These are phyloP conservation scores for Aspergillus fumigatiaffinis DNA, from an alignment of 2,329 filamentous ascomycete genomes.

Conservation along the genomic window DNA sequence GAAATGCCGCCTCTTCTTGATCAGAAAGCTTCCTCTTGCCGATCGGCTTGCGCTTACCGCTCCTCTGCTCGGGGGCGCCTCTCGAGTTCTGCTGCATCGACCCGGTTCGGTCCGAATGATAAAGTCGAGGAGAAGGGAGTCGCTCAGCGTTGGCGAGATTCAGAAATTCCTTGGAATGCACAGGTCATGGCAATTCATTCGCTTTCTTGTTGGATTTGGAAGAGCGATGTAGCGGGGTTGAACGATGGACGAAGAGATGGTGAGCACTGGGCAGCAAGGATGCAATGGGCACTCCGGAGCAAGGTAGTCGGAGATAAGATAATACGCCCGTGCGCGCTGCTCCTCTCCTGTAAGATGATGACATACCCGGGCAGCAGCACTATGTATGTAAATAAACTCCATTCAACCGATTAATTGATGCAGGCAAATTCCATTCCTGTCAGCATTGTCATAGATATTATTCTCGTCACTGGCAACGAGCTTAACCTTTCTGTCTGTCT, in stretches of 20 bases:
- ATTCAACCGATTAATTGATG: neutral
- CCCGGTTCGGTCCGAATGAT: slow-evolving; percentile 30
- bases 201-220: neutral
- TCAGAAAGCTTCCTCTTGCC: slow-evolving; percentile 41
- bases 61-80: slow-evolving; percentile 37
- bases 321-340: slow-evolving; percentile 16
- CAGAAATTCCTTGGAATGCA: slow-evolving; percentile 8
- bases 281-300: slow-evolving; percentile 8
- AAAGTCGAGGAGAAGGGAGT: slow-evolving; percentile 12
- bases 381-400: neutral
- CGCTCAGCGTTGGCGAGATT: slow-evolving; percentile 19
- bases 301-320: slow-evolving; percentile 28
- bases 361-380: neutral
- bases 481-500: no score
- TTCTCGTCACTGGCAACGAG: no score
- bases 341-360: neutral
- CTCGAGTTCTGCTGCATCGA: slow-evolving; percentile 42
- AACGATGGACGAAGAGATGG: neutral
- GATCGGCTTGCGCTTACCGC: slow-evolving; percentile 41
- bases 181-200: slow-evolving; percentile 15
- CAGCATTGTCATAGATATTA: no score
- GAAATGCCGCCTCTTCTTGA: slow-evolving; percentile 30
- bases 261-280: slow-evolving; percentile 5
- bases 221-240: slow-evolving; percentile 1
- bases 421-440: no score